Evolutionary conservation across 2,329 filamentous ascomycete species (phyloP).

Genomic region (Dryadomyces sulphureus): DNA sequence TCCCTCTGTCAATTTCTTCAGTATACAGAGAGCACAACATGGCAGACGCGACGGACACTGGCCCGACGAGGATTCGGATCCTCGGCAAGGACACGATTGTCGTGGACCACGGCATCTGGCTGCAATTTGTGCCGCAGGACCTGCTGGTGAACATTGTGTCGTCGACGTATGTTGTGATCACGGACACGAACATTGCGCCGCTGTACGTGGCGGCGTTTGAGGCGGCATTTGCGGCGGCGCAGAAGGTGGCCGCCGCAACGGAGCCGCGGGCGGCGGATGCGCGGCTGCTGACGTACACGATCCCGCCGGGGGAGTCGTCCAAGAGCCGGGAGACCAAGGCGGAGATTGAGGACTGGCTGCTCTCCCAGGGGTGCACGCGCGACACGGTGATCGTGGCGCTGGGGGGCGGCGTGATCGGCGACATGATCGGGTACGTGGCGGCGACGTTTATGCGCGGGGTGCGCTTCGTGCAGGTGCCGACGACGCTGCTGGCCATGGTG

Average conservation of each 20-base stretch:
- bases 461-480: conserved; percentile 91
- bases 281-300: conserved; percentile 70
- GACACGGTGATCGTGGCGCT: conserved; percentile 92
- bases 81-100: conserved; percentile 82
- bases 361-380: conserved; percentile 81
- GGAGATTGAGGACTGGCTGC: conserved; percentile 94
- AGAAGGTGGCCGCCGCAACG: conserved; percentile 12
- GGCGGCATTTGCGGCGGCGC: conserved; percentile 42
- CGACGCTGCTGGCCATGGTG: conserved; percentile 89
- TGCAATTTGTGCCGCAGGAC: conserved; percentile 65
- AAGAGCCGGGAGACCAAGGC: conserved; percentile 90
- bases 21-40: not conserved
- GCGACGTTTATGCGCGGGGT: conserved; percentile 98
- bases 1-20: too few species aligned
- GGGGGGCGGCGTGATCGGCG: conserved; percentile 91
- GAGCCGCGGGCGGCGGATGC: conserved; percentile 17
- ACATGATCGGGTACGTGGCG: conserved; percentile 94
- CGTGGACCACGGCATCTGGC: conserved; percentile 84
- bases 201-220: conserved; percentile 71
- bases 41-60: conserved; percentile 7
- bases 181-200: conserved; percentile 79
- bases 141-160: conserved; percentile 63
- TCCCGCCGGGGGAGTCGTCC: conserved; percentile 82
- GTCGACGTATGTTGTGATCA: conserved; percentile 91
- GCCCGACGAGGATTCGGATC: conserved; percentile 55